Evolutionary conservation across 768 basidiomycete species (phyloP).

Genomic region (Podaxis sp.): DNA sequence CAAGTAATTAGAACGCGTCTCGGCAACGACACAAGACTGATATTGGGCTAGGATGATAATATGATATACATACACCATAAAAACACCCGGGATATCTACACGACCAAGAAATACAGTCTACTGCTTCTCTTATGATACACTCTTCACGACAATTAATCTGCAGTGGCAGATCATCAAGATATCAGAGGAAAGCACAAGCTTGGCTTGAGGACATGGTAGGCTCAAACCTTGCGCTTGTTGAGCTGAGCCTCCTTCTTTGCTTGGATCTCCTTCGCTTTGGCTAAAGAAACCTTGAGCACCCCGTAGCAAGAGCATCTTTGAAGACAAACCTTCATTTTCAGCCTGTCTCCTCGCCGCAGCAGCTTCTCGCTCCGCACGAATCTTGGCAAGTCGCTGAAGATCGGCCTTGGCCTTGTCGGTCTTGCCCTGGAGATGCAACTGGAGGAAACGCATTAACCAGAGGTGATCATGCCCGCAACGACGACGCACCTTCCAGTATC

Average conservation of each 20-base stretch:
- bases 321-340: conserved; percentile 72
- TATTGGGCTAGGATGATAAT: background rate
- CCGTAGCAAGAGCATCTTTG: background rate
- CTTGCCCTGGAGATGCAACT: conserved; percentile 81
- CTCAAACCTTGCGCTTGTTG: conserved; percentile 23
- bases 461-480: background rate
- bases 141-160: background rate
- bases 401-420: conserved; percentile 90
- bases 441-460: conserved; percentile 10
- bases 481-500: conserved; percentile 76
- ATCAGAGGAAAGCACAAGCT: background rate
- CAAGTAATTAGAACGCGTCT: background rate
- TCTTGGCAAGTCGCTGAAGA: conserved; percentile 81
- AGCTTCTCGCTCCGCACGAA: conserved; percentile 83
- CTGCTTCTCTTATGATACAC: background rate
- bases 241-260: conserved; percentile 55
- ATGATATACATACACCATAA: conserved; percentile 9
- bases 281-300: conserved; percentile 29
- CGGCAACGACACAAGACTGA: background rate
- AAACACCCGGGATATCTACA: conserved; percentile 3
- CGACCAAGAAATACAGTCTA: conserved; percentile 4
- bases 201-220: too few species aligned
- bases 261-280: conserved; percentile 63
- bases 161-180: background rate
- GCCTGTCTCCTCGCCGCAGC: conserved; percentile 88